Percentiles rank a stretch among this genome's conserved stretches.
These are phyloP conservation scores for Trichophyton rubrum DNA, from an alignment of 2,329 filamentous ascomycete species.

Conservation along the genomic window DNA sequence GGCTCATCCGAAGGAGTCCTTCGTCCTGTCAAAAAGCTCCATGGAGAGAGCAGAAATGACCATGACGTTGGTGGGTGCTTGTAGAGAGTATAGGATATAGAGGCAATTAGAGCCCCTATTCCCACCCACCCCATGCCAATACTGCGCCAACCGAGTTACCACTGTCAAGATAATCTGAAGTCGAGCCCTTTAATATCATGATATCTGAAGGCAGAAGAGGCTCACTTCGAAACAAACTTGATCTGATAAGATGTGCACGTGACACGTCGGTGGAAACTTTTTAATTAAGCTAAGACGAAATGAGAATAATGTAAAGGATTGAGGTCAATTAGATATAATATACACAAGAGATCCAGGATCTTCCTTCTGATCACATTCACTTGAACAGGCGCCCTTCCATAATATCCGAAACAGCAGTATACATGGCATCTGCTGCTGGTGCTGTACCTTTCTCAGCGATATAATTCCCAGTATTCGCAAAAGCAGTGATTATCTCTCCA, in stretches of 20 bases:
- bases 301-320: too few relatives aligned
- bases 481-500: neutral
- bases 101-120: conserved; percentile 27
- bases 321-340: neutral
- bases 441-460: neutral
- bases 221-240: neutral
- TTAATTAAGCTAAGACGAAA: too few relatives aligned
- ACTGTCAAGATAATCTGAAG: neutral
- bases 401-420: neutral
- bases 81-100: conserved; percentile 31
- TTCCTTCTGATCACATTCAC: neutral
- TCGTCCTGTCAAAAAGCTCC: neutral
- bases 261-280: neutral
- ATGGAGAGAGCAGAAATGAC: conserved; percentile 13
- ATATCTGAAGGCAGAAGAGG: neutral
- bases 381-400: conserved; percentile 1
- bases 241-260: neutral
- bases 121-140: conserved; percentile 32
- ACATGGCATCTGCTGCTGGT: neutral
- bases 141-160: neutral
- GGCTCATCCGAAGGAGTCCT: neutral
- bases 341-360: neutral
- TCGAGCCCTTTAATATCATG: neutral
- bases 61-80: conserved; percentile 27
- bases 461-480: conserved; percentile 1